Percentiles rank a stretch among this genome's conserved stretches.
These are phyloP conservation scores for Citrus unshiu DNA, from an alignment of 345 rosid genomes.

Conservation along the genomic window DNA sequence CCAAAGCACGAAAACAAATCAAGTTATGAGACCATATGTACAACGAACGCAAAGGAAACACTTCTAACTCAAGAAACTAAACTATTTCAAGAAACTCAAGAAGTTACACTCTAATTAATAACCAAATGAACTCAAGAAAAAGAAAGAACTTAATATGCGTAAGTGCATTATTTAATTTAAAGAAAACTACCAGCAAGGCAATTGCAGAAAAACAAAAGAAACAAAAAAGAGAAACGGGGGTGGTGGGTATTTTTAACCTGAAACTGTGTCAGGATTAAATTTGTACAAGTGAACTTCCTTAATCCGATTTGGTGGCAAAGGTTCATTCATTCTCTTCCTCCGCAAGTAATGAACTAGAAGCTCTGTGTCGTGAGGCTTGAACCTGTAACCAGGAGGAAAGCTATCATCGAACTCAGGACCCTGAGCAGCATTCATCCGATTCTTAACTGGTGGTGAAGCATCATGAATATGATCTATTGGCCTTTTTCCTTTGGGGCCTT, in stretches of 20 bases:
- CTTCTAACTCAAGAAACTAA: neutral
- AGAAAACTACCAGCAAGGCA: neutral
- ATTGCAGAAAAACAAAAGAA: neutral
- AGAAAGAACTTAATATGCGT: no score
- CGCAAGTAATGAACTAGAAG: constrained; percentile 16
- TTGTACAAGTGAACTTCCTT: constrained; percentile 17
- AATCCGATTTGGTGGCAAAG: constrained; percentile 22
- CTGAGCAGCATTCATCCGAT: neutral
- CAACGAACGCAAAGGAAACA: neutral
- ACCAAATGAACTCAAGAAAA: neutral
- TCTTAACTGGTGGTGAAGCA: neutral
- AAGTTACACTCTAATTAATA: neutral
- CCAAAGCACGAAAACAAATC: no score
- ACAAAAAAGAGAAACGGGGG: neutral
- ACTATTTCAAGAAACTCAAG: neutral
- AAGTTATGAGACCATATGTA: no score
- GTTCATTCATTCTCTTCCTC: neutral
- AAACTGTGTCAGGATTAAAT: constrained; percentile 8
- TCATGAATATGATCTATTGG: neutral
- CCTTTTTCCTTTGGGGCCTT: neutral
- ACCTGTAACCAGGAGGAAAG: constrained; percentile 21
- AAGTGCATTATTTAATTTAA: neutral
- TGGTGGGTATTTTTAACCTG: neutral
- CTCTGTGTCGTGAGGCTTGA: constrained; percentile 18
- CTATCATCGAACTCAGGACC: neutral